A percentile compares a stretch with the other conserved stretches of the same genome.
phyloP scores from a whole-genome alignment of 176 grass and related monocot genomes.

The Thinopyrum elongatum region DNA sequence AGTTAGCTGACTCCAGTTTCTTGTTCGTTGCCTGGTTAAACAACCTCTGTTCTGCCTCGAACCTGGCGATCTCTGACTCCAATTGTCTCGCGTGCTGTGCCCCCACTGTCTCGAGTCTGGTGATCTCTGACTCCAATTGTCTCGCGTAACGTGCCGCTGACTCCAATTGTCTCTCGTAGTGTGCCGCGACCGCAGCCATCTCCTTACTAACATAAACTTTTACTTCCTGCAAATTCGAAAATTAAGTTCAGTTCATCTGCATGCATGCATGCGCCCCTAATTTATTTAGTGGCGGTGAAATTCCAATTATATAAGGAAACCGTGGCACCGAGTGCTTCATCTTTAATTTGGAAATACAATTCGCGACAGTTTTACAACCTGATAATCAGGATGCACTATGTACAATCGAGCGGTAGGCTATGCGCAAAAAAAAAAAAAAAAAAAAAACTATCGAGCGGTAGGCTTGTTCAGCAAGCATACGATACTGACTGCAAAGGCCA shows the following conservation, averaged over 20 bases:
- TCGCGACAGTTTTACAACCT: too few relatives aligned
- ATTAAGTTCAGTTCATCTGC: neutral
- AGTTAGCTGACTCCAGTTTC: too few relatives aligned
- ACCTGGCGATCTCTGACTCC: neutral
- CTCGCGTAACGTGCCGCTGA: too few relatives aligned
- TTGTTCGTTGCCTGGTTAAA: neutral
- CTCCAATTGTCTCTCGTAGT: neutral
- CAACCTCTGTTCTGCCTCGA: neutral
- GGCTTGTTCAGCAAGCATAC: too few relatives aligned
- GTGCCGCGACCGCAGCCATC: neutral
- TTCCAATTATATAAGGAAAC: neutral
- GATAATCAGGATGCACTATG: too few relatives aligned
- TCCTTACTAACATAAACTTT: slow-evolving; percentile 2
- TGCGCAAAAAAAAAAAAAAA: too few relatives aligned
- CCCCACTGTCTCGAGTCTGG: neutral
- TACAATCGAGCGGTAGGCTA: too few relatives aligned
- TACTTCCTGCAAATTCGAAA: neutral
- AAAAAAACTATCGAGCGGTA: too few relatives aligned
- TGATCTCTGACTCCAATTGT: neutral
- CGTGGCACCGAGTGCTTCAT: too few relatives aligned
- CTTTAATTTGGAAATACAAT: too few relatives aligned
- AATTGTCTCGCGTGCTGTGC: too few relatives aligned
- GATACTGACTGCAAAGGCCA: neutral
- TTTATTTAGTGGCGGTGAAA: neutral
- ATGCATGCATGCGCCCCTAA: neutral